These are phyloP conservation scores for Leccinum pellstonianum DNA, from an alignment of 768 basidiomycete species.

Conservation along the genomic window DNA sequence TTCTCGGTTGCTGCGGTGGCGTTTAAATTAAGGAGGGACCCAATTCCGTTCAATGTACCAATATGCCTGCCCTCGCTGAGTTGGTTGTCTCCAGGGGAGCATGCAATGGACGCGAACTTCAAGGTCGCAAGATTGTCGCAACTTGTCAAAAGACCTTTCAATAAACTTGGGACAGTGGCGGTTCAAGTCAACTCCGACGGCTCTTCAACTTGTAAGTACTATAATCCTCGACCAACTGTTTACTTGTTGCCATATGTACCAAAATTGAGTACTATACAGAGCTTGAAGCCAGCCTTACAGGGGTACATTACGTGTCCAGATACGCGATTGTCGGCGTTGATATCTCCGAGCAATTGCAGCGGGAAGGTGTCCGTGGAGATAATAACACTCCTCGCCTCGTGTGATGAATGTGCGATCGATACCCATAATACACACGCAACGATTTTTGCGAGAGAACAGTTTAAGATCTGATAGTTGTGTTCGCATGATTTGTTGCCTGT, in stretches of 20 bases:
- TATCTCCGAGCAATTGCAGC: conserved; percentile 7
- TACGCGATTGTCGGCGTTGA: conserved; percentile 15
- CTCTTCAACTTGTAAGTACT: neutral
- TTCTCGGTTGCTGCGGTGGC: neutral
- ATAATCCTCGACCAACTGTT: neutral
- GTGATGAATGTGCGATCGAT: neutral
- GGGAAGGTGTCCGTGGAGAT: conserved; percentile 4
- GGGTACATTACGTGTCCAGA: conserved; percentile 11
- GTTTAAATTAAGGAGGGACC: neutral
- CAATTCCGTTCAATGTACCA: neutral
- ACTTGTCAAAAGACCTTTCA: neutral
- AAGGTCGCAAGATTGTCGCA: neutral
- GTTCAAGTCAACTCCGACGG: neutral
- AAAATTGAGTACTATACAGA: neutral
- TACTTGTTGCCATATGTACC: neutral
- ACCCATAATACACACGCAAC: conserved; percentile 1
- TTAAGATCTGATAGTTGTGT: neutral
- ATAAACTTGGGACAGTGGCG: neutral
- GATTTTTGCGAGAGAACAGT: neutral
- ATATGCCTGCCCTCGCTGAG: neutral
- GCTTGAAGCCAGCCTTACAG: neutral
- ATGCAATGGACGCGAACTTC: neutral
- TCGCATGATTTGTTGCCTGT: neutral
- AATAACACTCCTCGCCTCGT: neutral
- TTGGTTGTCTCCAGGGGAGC: neutral